Conservation (phyloP, 257 asterid genomes). For the Nicotiana undulata region DNA sequence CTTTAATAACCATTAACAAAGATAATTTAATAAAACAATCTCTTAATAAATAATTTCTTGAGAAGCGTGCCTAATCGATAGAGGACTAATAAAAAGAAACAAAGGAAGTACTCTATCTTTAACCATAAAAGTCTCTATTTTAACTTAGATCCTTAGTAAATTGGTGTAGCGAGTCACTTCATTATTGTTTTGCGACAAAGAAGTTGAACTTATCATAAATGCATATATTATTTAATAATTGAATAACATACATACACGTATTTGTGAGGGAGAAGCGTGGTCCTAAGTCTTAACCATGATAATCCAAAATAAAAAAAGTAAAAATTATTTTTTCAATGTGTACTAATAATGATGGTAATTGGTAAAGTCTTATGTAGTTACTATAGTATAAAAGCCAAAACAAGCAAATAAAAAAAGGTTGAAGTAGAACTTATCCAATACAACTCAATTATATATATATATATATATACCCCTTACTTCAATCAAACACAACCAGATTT, state of each 20-base stretch:
- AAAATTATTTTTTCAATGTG: background rate
- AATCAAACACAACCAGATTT: background rate
- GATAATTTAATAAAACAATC: too few relatives aligned
- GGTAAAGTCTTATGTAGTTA: background rate
- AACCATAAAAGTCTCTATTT: too few relatives aligned
- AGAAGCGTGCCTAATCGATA: too few relatives aligned
- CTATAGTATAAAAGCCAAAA: background rate
- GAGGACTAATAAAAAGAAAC: too few relatives aligned
- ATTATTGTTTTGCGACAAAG: background rate
- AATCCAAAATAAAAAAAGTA: too few relatives aligned
- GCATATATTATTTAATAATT: background rate
- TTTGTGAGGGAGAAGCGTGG: too few relatives aligned
- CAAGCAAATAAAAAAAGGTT: background rate
- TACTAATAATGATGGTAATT: background rate
- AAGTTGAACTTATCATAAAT: background rate
- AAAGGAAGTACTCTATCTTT: too few relatives aligned
- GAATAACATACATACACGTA: too few relatives aligned
- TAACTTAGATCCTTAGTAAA: background rate
- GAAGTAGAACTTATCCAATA: conserved; percentile 42
- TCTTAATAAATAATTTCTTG: too few relatives aligned
- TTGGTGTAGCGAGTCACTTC: background rate
- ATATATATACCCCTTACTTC: background rate
- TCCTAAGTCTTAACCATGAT: too few relatives aligned
- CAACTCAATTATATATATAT: conserved; percentile 21
- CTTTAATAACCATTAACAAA: too few relatives aligned